phyloP scores from a whole-genome alignment of 2,329 filamentous ascomycete genomes.

The Coleophoma eucalyptorum region DNA sequence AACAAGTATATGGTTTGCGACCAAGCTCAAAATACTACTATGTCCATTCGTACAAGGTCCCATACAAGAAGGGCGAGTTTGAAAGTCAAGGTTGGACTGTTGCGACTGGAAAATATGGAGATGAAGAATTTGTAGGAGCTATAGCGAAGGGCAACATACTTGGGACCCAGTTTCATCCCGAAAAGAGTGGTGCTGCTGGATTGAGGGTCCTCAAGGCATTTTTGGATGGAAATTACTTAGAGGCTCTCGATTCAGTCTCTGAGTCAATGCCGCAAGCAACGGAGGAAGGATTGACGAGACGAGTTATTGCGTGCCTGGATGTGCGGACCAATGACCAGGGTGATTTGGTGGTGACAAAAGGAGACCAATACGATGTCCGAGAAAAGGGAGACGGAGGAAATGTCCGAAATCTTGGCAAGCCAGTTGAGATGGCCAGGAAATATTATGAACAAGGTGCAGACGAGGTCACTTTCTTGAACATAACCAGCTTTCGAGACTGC shows the following conservation, averaged over 20 bases:
- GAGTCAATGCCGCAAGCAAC: constrained; percentile 23
- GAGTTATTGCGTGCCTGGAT: constrained; percentile 94
- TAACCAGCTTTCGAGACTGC: constrained; percentile 95
- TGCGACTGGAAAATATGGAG: constrained; percentile 84
- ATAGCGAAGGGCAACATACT: constrained; percentile 82
- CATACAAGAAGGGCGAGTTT: constrained; percentile 68
- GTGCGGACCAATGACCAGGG: constrained; percentile 92
- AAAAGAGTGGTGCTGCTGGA: constrained; percentile 91
- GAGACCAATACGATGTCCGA: constrained; percentile 96
- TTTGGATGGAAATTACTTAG: constrained; percentile 58
- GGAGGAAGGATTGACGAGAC: constrained; percentile 74
- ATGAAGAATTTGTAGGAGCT: constrained; percentile 87
- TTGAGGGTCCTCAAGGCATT: constrained; percentile 83
- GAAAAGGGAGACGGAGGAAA: constrained; percentile 68
- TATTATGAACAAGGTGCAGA: constrained; percentile 98
- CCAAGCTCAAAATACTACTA: constrained; percentile 96
- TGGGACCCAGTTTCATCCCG: constrained; percentile 94
- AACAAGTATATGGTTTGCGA: constrained; percentile 72
- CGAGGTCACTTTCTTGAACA: constrained; percentile 97
- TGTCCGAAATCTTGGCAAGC: constrained; percentile 94
- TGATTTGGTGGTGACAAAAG: constrained; percentile 96
- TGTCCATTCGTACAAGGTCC: constrained; percentile 88
- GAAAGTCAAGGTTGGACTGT: constrained; percentile 85
- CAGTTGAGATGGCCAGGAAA: constrained; percentile 85
- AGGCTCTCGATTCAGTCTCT: constrained; percentile 32